Evolutionary conservation across 345 rosid genomes (phyloP).

Genomic region (Brassica cretica): DNA sequence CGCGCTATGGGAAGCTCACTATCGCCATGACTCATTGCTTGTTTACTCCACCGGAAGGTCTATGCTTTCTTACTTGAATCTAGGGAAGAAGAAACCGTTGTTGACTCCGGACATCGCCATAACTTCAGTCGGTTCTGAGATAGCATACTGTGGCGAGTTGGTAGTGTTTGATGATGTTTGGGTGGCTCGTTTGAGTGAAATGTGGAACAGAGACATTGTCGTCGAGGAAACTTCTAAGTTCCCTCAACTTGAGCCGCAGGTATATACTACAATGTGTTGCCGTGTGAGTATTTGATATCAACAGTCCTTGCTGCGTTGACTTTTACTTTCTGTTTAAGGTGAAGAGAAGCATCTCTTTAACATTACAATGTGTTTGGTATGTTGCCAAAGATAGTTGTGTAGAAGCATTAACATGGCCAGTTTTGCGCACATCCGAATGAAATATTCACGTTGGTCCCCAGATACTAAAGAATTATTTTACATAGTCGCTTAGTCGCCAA

Average conservation of each 20-base stretch:
- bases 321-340: background rate
- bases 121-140: slow-evolving; percentile 91
- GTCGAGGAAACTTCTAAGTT: slow-evolving; percentile 67
- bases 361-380: background rate
- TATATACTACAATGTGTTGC: background rate
- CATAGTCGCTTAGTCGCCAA: no score
- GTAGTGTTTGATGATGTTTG: slow-evolving; percentile 68
- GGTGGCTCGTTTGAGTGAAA: slow-evolving; percentile 59
- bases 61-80: slow-evolving; percentile 49
- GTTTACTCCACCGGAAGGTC: slow-evolving; percentile 88
- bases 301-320: slow-evolving; percentile 21
- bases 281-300: background rate
- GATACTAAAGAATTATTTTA: no score
- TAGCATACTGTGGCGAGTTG: slow-evolving; percentile 64
- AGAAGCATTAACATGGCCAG: no score
- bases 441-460: no score
- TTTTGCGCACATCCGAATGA: no score
- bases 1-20: slow-evolving; percentile 83
- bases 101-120: slow-evolving; percentile 79
- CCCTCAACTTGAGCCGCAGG: slow-evolving; percentile 75
- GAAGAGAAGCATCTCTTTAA: background rate
- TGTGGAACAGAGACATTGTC: slow-evolving; percentile 69
- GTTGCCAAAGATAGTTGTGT: background rate
- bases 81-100: slow-evolving; percentile 67
- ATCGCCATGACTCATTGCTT: slow-evolving; percentile 70